A percentile compares a stretch with the other conserved stretches of the same genome.
phyloP scores from a whole-genome alignment of 805 yeast species.

The Candida tammaniensis region DNA sequence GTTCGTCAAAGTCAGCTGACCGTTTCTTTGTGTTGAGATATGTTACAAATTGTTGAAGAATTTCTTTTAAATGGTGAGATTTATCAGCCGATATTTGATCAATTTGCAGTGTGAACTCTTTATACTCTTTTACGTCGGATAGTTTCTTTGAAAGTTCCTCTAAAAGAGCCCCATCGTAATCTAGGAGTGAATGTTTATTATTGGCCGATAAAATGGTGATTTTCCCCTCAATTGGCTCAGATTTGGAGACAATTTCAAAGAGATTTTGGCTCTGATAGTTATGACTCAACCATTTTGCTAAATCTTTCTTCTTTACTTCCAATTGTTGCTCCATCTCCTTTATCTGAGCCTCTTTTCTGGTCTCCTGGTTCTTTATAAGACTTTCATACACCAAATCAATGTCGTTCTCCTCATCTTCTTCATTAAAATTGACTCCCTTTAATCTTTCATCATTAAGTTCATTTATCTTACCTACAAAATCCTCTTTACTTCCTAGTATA shows the following conservation, averaged over 20 bases:
- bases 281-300: slow-evolving; percentile 16
- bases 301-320: slow-evolving; percentile 4
- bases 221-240: neutral
- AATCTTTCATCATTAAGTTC: slow-evolving; percentile 29
- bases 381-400: slow-evolving; percentile 25
- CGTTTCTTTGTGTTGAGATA: slow-evolving; percentile 7
- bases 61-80: neutral
- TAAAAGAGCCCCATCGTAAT: neutral
- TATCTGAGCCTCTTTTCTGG: slow-evolving; percentile 13
- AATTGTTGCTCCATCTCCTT: slow-evolving; percentile 14
- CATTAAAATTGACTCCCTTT: slow-evolving; percentile 18
- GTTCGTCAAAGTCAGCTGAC: slow-evolving; percentile 3
- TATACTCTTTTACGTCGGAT: neutral
- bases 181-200: neutral
- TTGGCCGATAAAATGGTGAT: neutral
- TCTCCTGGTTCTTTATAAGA: slow-evolving; percentile 22
- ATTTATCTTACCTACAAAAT: slow-evolving; percentile 9
- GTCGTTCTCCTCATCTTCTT: slow-evolving; percentile 20
- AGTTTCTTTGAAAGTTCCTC: slow-evolving; percentile 1
- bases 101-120: neutral
- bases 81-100: too few species aligned
- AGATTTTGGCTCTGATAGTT: slow-evolving; percentile 6
- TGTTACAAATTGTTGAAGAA: slow-evolving; percentile 5
- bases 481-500: slow-evolving; percentile 10
- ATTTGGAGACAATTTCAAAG: slow-evolving; percentile 1